Percentiles rank a stretch among this genome's conserved stretches.
Evolutionary conservation across 2,329 filamentous ascomycete genomes (phyloP).

Genomic region (Lomentospora prolificans): DNA sequence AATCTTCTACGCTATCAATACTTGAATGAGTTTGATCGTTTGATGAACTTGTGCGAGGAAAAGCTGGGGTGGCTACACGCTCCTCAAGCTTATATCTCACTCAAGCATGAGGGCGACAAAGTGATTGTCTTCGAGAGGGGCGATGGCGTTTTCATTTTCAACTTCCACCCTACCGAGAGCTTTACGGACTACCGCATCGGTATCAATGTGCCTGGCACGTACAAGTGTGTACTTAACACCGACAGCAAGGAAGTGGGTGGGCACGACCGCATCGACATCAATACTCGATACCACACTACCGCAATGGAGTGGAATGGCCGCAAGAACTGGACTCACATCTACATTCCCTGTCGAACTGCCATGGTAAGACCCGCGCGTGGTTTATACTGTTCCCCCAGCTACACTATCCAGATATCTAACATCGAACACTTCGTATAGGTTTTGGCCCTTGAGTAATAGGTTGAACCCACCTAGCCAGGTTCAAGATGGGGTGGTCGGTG

Average conservation of each 20-base stretch:
- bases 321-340: constrained; percentile 86
- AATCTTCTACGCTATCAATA: constrained; percentile 75
- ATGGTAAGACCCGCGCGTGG: constrained; percentile 61
- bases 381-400: background rate
- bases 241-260: constrained; percentile 74
- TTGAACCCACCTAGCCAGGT: background rate
- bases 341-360: constrained; percentile 75
- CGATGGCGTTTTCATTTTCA: constrained; percentile 88
- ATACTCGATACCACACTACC: constrained; percentile 86
- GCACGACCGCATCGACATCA: constrained; percentile 63
- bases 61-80: constrained; percentile 87
- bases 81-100: constrained; percentile 78
- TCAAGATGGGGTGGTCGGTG: background rate
- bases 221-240: constrained; percentile 74
- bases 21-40: constrained; percentile 85
- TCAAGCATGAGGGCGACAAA: constrained; percentile 92
- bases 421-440: background rate
- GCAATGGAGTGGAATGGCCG: constrained; percentile 82
- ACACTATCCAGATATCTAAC: background rate
- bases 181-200: constrained; percentile 91
- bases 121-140: constrained; percentile 91
- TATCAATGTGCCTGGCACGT: constrained; percentile 74
- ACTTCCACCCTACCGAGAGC: constrained; percentile 79
- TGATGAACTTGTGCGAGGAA: constrained; percentile 80
- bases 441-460: background rate